A percentile compares a stretch with the other conserved stretches of the same genome.
Conservation (phyloP, 177 flowering plant species). For the Vitis hybrid region DNA sequence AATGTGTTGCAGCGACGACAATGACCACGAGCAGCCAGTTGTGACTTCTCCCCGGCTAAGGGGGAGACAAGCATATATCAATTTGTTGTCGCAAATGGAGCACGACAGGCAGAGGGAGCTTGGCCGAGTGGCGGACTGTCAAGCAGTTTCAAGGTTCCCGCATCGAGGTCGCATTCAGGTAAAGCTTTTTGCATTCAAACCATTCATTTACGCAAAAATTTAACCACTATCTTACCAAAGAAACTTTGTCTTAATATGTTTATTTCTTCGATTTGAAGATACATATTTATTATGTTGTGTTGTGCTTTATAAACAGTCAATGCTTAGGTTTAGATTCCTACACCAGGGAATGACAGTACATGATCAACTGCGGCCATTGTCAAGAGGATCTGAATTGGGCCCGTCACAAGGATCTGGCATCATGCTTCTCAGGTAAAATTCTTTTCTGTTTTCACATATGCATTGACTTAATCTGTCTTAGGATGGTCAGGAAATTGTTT, state of each 20-base stretch:
- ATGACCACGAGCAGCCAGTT: slow-evolving; percentile 19
- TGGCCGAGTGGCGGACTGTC: slow-evolving; percentile 37
- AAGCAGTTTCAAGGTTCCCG: slow-evolving; percentile 63
- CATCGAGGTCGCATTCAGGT: slow-evolving; percentile 89
- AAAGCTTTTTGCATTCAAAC: not conserved
- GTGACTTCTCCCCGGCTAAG: slow-evolving; percentile 45
- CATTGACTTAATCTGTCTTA: too few species aligned
- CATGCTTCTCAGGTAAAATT: slow-evolving; percentile 38
- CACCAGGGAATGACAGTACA: slow-evolving; percentile 34
- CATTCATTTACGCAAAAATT: not conserved
- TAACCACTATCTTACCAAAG: too few species aligned
- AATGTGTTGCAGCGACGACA: slow-evolving; percentile 20
- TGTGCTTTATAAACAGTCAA: slow-evolving; percentile 35
- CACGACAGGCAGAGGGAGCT: slow-evolving; percentile 66
- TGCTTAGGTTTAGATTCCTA: slow-evolving; percentile 56
- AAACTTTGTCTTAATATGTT: too few species aligned
- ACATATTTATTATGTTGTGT: not conserved
- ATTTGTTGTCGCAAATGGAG: slow-evolving; percentile 57
- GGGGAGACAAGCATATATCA: slow-evolving; percentile 63
- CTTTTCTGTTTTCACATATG: not conserved
- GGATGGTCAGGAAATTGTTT: too few species aligned
- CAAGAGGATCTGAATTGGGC: slow-evolving; percentile 19
- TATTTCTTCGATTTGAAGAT: not conserved
- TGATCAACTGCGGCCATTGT: slow-evolving; percentile 21
- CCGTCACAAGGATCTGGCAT: slow-evolving; percentile 28